Conservation (phyloP, 2,329 filamentous ascomycete species). For the Monilinia fructicola region DNA sequence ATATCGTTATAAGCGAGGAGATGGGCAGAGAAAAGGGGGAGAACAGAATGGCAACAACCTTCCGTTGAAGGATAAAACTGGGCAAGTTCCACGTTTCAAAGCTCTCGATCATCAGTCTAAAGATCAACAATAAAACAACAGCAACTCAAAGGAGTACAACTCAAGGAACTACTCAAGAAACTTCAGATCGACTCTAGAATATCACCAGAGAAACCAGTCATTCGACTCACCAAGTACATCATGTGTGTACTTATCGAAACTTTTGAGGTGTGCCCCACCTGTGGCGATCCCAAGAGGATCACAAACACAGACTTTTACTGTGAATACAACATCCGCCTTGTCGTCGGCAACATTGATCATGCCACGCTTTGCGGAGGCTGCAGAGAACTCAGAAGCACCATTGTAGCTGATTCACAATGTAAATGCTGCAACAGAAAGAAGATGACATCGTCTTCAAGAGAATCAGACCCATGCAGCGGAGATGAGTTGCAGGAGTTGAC, state of each 20-base stretch:
- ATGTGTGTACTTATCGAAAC: conserved; percentile 1
- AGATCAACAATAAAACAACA: neutral
- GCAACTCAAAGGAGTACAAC: neutral
- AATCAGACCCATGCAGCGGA: neutral
- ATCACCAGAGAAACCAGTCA: neutral
- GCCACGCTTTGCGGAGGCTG: neutral
- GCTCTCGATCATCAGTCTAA: neutral
- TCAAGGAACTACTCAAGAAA: neutral
- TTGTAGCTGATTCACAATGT: neutral
- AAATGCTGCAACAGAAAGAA: neutral
- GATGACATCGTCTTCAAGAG: neutral
- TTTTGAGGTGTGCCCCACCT: neutral
- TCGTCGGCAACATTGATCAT: too few relatives aligned
- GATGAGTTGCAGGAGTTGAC: neutral
- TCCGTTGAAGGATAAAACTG: neutral
- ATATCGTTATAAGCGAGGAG: neutral
- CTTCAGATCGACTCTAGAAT: neutral
- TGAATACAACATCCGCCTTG: neutral
- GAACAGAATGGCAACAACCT: neutral
- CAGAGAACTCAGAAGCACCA: neutral
- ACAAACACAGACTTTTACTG: neutral
- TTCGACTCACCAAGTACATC: neutral
- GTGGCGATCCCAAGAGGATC: neutral
- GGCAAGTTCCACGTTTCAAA: neutral
- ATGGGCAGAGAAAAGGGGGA: neutral